Evolutionary conservation across 768 basidiomycete genomes (phyloP).

Genomic region (Imleria badia): DNA sequence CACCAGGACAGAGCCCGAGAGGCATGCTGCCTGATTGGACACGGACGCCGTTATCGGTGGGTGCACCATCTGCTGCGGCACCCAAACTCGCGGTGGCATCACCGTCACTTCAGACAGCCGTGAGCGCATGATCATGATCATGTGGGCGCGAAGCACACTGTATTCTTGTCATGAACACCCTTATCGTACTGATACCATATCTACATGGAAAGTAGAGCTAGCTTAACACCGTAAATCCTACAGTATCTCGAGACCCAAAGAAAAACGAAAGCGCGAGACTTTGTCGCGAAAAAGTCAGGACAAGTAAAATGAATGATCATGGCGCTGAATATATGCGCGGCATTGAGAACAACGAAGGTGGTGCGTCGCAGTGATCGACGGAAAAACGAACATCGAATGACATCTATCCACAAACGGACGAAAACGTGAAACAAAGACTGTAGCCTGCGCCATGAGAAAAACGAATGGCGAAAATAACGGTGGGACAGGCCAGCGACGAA

Average conservation of each 20-base stretch:
- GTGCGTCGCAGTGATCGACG: background rate
- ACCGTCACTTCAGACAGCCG: conserved; percentile 26
- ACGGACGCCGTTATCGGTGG: conserved; percentile 54
- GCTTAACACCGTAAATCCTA: conserved; percentile 11
- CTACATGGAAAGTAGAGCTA: conserved; percentile 9
- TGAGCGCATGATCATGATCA: conserved; percentile 33
- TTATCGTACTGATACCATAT: conserved; percentile 6
- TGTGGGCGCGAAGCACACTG: background rate
- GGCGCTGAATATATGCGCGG: background rate
- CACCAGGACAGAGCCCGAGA: conserved; percentile 31
- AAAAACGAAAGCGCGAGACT: background rate
- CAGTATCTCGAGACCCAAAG: background rate
- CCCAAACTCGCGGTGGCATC: conserved; percentile 6
- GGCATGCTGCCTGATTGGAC: conserved; percentile 84
- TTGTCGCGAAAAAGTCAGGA: background rate
- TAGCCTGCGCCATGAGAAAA: conserved; percentile 10
- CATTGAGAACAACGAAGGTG: background rate
- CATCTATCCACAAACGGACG: background rate
- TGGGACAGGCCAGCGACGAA: conserved; percentile 7
- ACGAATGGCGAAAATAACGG: background rate
- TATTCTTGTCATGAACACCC: conserved; percentile 6
- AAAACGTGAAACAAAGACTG: background rate
- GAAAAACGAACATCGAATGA: background rate
- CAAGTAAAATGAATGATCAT: background rate
- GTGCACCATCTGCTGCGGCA: conserved; percentile 58